Conservation (phyloP, 108 stramenopile genomes). For the Skeletonema costatum region DNA sequence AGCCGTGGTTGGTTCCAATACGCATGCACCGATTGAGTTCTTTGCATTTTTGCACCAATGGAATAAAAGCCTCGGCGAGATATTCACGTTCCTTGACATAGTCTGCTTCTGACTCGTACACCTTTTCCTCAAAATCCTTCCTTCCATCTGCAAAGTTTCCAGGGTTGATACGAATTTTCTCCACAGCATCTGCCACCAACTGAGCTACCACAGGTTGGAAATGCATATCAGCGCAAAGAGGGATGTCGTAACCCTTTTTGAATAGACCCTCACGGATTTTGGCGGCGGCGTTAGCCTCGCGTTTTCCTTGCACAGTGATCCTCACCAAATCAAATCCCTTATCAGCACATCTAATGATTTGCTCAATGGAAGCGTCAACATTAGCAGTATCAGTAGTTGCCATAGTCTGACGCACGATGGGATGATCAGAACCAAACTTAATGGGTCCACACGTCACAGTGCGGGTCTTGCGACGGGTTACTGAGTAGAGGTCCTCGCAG, state of each 20-base stretch:
- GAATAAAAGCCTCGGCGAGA: constrained; percentile 84
- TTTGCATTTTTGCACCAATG: constrained; percentile 93
- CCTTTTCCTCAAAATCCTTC: constrained; percentile 92
- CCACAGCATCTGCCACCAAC: constrained; percentile 92
- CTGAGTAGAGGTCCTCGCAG: constrained; percentile 80
- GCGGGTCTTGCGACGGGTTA: constrained; percentile 79
- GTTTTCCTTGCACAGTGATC: constrained; percentile 93
- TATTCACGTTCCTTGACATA: constrained; percentile 79
- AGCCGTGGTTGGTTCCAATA: constrained; percentile 97
- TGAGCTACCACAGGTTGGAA: constrained; percentile 93
- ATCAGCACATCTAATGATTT: constrained; percentile 95
- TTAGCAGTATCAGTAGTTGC: constrained; percentile 96
- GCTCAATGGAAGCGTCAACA: constrained; percentile 92
- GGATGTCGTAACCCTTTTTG: constrained; percentile 93
- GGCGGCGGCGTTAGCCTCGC: constrained; percentile 88
- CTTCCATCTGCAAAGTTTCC: constrained; percentile 97
- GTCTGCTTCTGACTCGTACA: constrained; percentile 92
- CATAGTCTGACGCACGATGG: constrained; percentile 97
- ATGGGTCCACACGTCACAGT: constrained; percentile 88
- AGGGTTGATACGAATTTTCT: constrained; percentile 98
- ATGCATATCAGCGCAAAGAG: constrained; percentile 98
- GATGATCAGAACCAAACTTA: constrained; percentile 95
- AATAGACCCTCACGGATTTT: constrained; percentile 89
- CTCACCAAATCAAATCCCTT: constrained; percentile 94
- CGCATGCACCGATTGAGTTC: constrained; percentile 93